Conservation (phyloP, 1,139 yeast species). For the Blastobotrys petasosporus region DNA sequence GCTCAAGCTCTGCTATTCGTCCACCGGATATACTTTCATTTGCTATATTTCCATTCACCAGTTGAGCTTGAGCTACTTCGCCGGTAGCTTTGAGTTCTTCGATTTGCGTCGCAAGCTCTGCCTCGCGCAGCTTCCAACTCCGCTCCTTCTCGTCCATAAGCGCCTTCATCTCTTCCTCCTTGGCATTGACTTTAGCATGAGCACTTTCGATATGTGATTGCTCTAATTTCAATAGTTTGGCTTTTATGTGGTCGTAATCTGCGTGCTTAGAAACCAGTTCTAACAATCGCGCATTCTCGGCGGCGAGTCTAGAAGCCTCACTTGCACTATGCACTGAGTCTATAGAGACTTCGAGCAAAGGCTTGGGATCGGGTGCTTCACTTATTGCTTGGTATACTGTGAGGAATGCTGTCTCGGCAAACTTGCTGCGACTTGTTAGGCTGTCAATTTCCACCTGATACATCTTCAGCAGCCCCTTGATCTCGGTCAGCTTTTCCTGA, state of each 20-base stretch:
- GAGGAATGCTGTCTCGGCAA: conserved; percentile 66
- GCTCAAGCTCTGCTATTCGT: conserved; percentile 51
- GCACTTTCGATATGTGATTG: conserved; percentile 28
- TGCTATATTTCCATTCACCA: conserved; percentile 19
- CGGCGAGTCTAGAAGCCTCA: conserved; percentile 48
- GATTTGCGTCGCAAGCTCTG: conserved; percentile 39
- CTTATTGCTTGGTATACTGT: conserved; percentile 68
- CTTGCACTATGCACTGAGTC: conserved; percentile 58
- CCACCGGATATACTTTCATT: conserved; percentile 23
- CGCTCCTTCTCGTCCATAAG: conserved; percentile 39
- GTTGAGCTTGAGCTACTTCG: conserved; percentile 29
- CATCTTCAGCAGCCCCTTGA: conserved; percentile 64
- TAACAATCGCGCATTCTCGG: conserved; percentile 51
- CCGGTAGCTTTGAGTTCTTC: conserved; percentile 31
- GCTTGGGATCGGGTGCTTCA: conserved; percentile 92
- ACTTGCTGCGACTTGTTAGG: conserved; percentile 70
- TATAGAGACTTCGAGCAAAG: conserved; percentile 65
- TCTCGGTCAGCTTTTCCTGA: conserved; percentile 55
- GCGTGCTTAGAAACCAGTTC: conserved; percentile 61
- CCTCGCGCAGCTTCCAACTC: conserved; percentile 40
- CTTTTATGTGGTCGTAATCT: conserved; percentile 73
- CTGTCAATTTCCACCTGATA: conserved; percentile 87
- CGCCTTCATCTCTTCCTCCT: conserved; percentile 36
- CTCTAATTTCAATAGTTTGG: conserved; percentile 52
- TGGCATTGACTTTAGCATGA: conserved; percentile 32